Percentiles rank a stretch among this genome's conserved stretches.
Conservation (phyloP, 192 early-diverging fungal species). For the Podila epicladia region DNA sequence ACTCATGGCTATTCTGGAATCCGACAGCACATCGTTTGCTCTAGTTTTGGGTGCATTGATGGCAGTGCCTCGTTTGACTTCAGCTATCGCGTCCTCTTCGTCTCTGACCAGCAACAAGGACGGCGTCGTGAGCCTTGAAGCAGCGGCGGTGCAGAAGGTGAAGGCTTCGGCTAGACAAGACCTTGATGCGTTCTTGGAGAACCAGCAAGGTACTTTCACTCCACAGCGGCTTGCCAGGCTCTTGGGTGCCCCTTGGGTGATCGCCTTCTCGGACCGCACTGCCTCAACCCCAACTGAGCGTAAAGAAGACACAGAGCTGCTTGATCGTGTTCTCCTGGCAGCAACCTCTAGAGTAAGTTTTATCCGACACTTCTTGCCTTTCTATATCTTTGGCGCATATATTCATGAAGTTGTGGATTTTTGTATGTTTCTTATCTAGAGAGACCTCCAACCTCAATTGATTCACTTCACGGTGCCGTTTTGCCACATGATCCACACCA, state of each 20-base stretch:
- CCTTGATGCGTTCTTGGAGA: conserved; percentile 18
- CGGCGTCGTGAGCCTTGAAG: background rate
- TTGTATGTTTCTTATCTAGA: background rate
- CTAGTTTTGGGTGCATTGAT: conserved; percentile 39
- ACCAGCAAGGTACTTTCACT: conserved; percentile 15
- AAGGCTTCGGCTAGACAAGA: conserved; percentile 19
- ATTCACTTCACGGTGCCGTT: conserved; percentile 46
- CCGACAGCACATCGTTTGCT: conserved; percentile 16
- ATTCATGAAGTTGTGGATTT: background rate
- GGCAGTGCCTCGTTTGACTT: conserved; percentile 44
- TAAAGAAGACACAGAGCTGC: conserved; percentile 29
- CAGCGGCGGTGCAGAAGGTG: conserved; percentile 19
- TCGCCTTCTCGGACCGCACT: conserved; percentile 41
- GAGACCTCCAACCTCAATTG: conserved; percentile 39
- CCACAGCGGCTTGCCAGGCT: conserved; percentile 25
- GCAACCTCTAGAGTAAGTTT: conserved; percentile 27
- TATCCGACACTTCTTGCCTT: background rate
- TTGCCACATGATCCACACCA: conserved; percentile 48
- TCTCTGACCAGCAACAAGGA: background rate
- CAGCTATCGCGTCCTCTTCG: conserved; percentile 17
- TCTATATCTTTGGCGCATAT: background rate
- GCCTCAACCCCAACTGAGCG: conserved; percentile 19
- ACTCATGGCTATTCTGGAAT: conserved; percentile 26
- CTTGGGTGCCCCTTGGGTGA: conserved; percentile 44
- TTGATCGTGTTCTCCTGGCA: conserved; percentile 18